Percentiles rank a stretch among this genome's conserved stretches.
Evolutionary conservation across 2,329 filamentous ascomycete genomes (phyloP).

Genomic region (Colletotrichum godetiae): DNA sequence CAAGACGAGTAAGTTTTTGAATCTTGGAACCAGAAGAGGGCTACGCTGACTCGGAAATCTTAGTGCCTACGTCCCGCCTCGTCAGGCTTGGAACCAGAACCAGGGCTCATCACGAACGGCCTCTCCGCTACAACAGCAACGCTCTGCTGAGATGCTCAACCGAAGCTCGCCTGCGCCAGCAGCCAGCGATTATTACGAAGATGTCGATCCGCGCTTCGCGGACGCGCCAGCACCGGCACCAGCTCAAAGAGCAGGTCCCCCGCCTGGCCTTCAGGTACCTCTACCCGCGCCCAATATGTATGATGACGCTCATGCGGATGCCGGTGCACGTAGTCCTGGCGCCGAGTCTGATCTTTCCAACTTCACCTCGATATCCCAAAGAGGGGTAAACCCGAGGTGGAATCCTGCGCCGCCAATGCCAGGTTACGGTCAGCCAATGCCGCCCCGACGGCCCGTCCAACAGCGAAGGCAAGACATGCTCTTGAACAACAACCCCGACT

Average conservation of each 20-base stretch:
- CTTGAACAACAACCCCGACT: slow-evolving; percentile 86
- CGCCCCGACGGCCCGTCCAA: slow-evolving; percentile 51
- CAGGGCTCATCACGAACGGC: slow-evolving; percentile 56
- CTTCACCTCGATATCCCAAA: slow-evolving; percentile 91
- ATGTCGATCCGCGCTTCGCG: slow-evolving; percentile 89
- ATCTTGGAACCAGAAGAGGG: slow-evolving; percentile 10
- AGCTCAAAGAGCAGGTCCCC: slow-evolving; percentile 37
- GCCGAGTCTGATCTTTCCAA: slow-evolving; percentile 82
- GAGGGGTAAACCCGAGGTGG: slow-evolving; percentile 91
- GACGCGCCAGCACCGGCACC: slow-evolving; percentile 20
- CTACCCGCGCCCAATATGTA: slow-evolving; percentile 57
- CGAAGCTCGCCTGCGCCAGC: slow-evolving; percentile 47
- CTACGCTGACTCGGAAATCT: slow-evolving; percentile 50
- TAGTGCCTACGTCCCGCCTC: slow-evolving; percentile 67
- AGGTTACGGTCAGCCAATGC: slow-evolving; percentile 55
- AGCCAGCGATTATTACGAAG: slow-evolving; percentile 82
- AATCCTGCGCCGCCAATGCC: slow-evolving; percentile 63
- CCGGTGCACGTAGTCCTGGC: slow-evolving; percentile 72
- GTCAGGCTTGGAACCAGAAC: slow-evolving; percentile 65
- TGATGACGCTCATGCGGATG: slow-evolving; percentile 70
- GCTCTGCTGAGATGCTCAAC: slow-evolving; percentile 48
- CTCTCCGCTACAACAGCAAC: slow-evolving; percentile 52
- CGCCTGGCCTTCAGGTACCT: slow-evolving; percentile 33
- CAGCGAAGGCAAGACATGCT: slow-evolving; percentile 77
- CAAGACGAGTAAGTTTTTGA: slow-evolving; percentile 74